Base-by-base conservation (phyloP, 106 monocot genomes). In the Dioscorea dumetorum region DNA sequence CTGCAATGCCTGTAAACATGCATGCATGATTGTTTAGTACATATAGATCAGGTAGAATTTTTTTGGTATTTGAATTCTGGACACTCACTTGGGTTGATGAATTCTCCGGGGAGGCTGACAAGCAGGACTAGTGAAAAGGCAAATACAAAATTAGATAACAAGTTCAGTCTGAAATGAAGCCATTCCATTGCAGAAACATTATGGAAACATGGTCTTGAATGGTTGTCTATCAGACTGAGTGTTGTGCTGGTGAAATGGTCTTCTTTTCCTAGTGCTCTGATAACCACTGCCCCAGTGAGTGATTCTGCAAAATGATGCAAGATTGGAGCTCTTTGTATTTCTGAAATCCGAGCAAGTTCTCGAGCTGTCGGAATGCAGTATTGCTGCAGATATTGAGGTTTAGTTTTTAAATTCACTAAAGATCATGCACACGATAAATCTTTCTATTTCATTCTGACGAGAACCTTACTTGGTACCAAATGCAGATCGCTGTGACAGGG, bases 301-400 rank as follows among this genome's bases (percentile, higher is more conserved):
- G 41, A 87, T 72, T 94, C 94, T 59, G 78, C 87, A 77, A 90
- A 94, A 63, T 94, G 94, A 69, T 94, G 94, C 24, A 94, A 82
- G 70, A 94, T 90, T 18, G 94, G 94, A 72, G 94, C 87, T 64
- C 84, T 80, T 53, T 41, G 41, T 41, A 41, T 41, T 41, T 41
- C 41, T 41, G 41, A 41, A 41, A 41, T 41, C 3, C 41, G 41
- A 41, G 41, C 41, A 0, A 41, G 41, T 41, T 41, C 41, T 41
- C 41, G 6, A 0, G 41, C 41, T 3, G 41, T 41, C 6, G 41
- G 41, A 8, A 41, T 41, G 10, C 41, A 41, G 41, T 41, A 41
- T 41, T 41, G 41, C 41, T 41, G 41, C 41, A 41, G 41, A 41
- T 3, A 41, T 41, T 10, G 10, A 41, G 5, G 41, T 41, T 1